Base-by-base conservation (phyloP, 129 eudicot genomes). In the Flaveria robusta region DNA sequence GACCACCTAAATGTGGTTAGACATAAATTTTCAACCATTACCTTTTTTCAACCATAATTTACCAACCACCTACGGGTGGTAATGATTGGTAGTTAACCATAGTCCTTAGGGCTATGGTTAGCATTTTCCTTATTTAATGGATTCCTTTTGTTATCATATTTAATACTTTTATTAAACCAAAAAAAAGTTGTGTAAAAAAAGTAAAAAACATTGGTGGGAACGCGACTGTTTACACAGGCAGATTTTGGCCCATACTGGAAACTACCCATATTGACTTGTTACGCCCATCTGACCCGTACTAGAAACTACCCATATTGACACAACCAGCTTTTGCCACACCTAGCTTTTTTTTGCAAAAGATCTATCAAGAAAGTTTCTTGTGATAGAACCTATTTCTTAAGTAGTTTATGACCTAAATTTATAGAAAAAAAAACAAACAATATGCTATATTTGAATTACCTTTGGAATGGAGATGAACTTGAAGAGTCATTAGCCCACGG, bases 401-500 rank as follows among this genome's bases (percentile, higher is more conserved):
- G 37, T 43, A 75, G 51, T 49, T 75, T 27, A 46, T 26, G 63
- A 39, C 34, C 29, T 63, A 66, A 64, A 19, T 64, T 63, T 11
- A 47, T 19, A 39, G 19, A 19, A 52, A 75, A 19, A 52, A 75
- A 64, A 18, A 67, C 39, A 11, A n/a, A 46, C 7, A 12, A 37
- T 34, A 51, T 19, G 22, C 7, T 27, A 52, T 46, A 63, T 58
- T 71, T 18, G 51, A 11, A 79, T 16, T 83, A 92, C 98, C 90
- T 88, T 24, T 89, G 94, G 70, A 92, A 74, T 19, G 85, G 84
- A 60, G 96, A 86, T 34, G 94, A 86, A 58, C 88, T 78, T 62
- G 87, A 77, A 62, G 90, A 70, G n/a, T 75, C 88, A 80, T 83
- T 92, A 58, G 92, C 90, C 98, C 98, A 92, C 26, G 96, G 96